Evolutionary conservation across 1,284 basidiomycete genomes (phyloP).

Genomic region (Microbotryum silenes-acaulis): DNA sequence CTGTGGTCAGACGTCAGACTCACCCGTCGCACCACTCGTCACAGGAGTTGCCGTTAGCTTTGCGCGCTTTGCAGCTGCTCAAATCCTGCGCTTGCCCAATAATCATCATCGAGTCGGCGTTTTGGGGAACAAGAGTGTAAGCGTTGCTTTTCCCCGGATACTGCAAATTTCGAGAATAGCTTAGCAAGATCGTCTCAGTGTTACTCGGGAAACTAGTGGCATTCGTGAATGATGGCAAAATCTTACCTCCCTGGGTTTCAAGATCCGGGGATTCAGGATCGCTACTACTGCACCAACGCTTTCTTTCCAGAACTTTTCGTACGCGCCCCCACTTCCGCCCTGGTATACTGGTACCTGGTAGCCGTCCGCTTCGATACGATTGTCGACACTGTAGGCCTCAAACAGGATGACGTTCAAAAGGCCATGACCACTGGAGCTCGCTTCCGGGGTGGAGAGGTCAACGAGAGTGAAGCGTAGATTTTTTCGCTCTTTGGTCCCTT

Average conservation of each 20-base stretch:
- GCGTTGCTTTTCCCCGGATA: conserved; percentile 54
- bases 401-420: conserved; percentile 75
- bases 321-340: conserved; percentile 86
- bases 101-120: conserved; percentile 65
- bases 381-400: conserved; percentile 60
- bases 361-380: conserved; percentile 21
- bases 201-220: background rate
- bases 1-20: conserved; percentile 43
- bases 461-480: conserved; percentile 75
- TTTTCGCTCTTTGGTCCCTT: conserved; percentile 2
- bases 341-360: conserved; percentile 53
- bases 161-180: conserved; percentile 44
- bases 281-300: conserved; percentile 82
- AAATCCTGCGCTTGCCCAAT: conserved; percentile 81
- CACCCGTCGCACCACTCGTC: conserved; percentile 79
- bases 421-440: conserved; percentile 65
- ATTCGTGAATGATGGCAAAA: background rate
- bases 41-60: conserved; percentile 71
- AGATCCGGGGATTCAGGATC: conserved; percentile 75
- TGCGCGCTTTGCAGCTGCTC: conserved; percentile 65
- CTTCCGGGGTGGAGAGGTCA: conserved; percentile 55
- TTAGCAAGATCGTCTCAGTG: background rate
- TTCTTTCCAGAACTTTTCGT: conserved; percentile 74
- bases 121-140: conserved; percentile 77
- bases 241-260: conserved; percentile 38